Base-by-base conservation (phyloP, 108 stramenopile genomes). In the Fistulifera pelliculosa region DNA sequence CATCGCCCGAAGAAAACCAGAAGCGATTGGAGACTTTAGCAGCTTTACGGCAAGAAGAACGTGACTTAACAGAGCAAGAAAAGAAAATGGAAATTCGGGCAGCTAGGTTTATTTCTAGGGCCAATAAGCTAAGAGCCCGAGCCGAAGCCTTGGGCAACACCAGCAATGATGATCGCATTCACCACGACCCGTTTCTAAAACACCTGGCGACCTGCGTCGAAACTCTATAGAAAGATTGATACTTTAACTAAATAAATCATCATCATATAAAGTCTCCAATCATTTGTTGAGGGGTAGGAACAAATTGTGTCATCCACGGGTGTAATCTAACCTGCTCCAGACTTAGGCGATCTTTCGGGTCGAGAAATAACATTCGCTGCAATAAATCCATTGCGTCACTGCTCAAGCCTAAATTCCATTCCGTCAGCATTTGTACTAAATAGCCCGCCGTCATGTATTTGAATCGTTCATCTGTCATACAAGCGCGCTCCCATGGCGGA, bases 401-500 rank as follows among this genome's bases (percentile, higher is more conserved):
- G 15, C 69, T 74, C 17, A 92, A 51, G 26, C 77, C 80, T 42
- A 83, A 51, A 22, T 80, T 67, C 90, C 90, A 88, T 53, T 92
- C 85, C 8, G 79, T 84, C 50, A 87, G 53, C 76, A 87, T 79
- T 56, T 78, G 83, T 14, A 85, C 81, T 19, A 92, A 58, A 58
- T 86, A 79, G 13, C 86, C 90, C 42, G 62, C 71, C 8, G 90
- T 67, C 81, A 92, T 85, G 64, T 70, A 80, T 44, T 73, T 74
- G 66, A 85, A 92, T 35, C 86, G 61, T 47, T 81, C 77, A 54
- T 92, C 90, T 1, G 79, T 69, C 41, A 60, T 41, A 39, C 64
- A 59, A 4, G 89, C 80, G 21, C 68, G 66, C 57, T 90, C 84
- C 84, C 84, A 90, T n/a, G 95, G 90, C 7, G 93, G 90, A 43